Conservation (phyloP, 768 basidiomycete species). For the Podaxis sp. region DNA sequence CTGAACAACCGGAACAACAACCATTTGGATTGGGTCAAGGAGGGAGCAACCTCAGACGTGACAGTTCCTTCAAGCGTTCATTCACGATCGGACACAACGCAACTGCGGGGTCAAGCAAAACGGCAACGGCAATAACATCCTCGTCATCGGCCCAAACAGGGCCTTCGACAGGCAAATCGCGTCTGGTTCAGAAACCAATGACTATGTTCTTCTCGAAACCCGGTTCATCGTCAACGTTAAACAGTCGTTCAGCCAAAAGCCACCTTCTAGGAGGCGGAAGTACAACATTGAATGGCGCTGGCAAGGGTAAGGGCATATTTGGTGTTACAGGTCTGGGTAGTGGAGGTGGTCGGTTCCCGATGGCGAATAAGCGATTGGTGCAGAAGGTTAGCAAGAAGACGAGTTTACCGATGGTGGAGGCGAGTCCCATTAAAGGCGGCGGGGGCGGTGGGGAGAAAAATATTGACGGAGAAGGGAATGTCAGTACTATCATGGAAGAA, state of each 20-base stretch:
- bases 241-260: conserved; percentile 10
- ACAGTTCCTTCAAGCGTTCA: conserved; percentile 21
- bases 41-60: conserved; percentile 4
- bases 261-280: background rate
- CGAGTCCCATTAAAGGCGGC: conserved; percentile 48
- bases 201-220: conserved; percentile 24
- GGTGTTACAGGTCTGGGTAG: conserved; percentile 29
- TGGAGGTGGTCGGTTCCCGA: conserved; percentile 11
- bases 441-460: conserved; percentile 16
- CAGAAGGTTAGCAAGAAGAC: conserved; percentile 48
- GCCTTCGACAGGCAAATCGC: conserved; percentile 18
- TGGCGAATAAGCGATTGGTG: conserved; percentile 21
- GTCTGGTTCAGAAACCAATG: conserved; percentile 28
- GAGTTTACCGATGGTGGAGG: conserved; percentile 45
- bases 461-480: conserved; percentile 20
- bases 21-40: conserved; percentile 15
- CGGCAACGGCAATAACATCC: background rate
- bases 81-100: conserved; percentile 21
- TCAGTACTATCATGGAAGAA: conserved; percentile 18
- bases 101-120: conserved; percentile 13
- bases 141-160: conserved; percentile 12
- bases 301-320: conserved; percentile 25
- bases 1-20: conserved; percentile 21
- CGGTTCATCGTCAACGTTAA: conserved; percentile 12
- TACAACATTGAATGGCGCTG: conserved; percentile 16